These are phyloP conservation scores for Fusarium phyllophilum DNA, from an alignment of 2,329 filamentous ascomycete genomes.

Conservation along the genomic window DNA sequence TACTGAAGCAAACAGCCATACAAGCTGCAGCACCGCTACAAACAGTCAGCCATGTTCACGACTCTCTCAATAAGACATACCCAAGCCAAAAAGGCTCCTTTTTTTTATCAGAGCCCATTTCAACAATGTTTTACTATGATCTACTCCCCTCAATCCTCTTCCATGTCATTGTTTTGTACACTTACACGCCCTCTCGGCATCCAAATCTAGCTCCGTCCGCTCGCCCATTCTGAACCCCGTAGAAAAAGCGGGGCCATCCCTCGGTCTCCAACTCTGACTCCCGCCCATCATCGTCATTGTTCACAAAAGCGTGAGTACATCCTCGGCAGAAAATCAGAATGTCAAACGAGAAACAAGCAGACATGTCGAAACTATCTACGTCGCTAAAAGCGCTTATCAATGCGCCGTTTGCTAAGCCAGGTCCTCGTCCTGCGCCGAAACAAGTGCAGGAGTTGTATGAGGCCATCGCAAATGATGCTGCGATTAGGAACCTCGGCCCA, in stretches of 20 bases:
- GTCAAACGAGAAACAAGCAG: conserved; percentile 33
- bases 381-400: conserved; percentile 80
- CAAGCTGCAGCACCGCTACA: conserved; percentile 55
- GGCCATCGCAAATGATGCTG: conserved; percentile 71
- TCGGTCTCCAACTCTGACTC: conserved; percentile 37
- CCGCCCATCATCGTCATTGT: conserved; percentile 26
- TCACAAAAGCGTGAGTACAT: conserved; percentile 20
- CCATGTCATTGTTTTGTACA: conserved; percentile 25
- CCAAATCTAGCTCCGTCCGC: conserved; percentile 27
- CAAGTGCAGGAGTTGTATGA: conserved; percentile 73
- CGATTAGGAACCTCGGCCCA: conserved; percentile 68
- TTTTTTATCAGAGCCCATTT: conserved; percentile 36
- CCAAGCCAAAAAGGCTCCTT: conserved; percentile 59
- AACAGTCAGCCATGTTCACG: not conserved
- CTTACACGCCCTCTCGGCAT: conserved; percentile 8
- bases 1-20: conserved; percentile 59
- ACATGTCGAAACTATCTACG: conserved; percentile 78
- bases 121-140: not conserved
- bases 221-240: conserved; percentile 16
- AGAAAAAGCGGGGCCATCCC: conserved; percentile 22
- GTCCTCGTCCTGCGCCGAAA: conserved; percentile 70
- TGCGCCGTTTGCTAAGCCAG: conserved; percentile 72
- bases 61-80: conserved; percentile 38
- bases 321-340: conserved; percentile 26
- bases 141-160: not conserved